phyloP scores from a whole-genome alignment of 306 rosid genomes.

The Benincasa hispida region DNA sequence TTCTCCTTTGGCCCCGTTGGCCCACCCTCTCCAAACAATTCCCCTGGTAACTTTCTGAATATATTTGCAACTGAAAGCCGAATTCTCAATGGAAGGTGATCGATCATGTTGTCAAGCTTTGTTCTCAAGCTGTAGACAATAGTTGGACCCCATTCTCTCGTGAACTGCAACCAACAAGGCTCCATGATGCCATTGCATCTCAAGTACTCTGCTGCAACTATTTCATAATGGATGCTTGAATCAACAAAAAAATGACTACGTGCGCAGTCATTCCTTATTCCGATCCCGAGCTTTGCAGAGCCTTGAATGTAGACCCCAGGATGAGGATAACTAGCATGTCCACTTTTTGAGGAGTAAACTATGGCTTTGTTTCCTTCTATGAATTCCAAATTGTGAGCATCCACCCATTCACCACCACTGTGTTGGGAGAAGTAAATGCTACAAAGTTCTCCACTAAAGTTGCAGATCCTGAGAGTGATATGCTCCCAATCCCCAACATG shows the following conservation, averaged over 20 bases:
- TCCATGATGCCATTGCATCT: slow-evolving; percentile 27
- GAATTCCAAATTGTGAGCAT: slow-evolving; percentile 38
- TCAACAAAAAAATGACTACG: slow-evolving; percentile 23
- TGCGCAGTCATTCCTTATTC: slow-evolving; percentile 39
- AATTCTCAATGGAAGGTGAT: slow-evolving; percentile 19
- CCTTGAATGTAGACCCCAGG: slow-evolving; percentile 43
- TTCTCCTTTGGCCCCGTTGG: slow-evolving; percentile 66
- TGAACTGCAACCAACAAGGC: slow-evolving; percentile 45
- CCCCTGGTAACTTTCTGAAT: slow-evolving; percentile 27
- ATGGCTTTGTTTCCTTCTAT: slow-evolving; percentile 31
- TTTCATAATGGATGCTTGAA: slow-evolving; percentile 31
- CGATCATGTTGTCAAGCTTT: slow-evolving; percentile 28
- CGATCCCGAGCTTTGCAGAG: slow-evolving; percentile 34
- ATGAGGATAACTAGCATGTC: slow-evolving; percentile 45
- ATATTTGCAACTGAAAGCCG: slow-evolving; percentile 16
- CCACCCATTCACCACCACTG: slow-evolving; percentile 48
- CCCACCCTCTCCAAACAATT: slow-evolving; percentile 44
- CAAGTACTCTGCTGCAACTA: slow-evolving; percentile 38
- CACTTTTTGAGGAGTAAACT: slow-evolving; percentile 39
- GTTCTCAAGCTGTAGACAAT: slow-evolving; percentile 33
- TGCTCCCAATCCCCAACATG: slow-evolving; percentile 90
- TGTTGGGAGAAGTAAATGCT: slow-evolving; percentile 46
- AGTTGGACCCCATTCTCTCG: slow-evolving; percentile 53
- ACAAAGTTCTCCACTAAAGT: slow-evolving; percentile 40
- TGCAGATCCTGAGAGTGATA: slow-evolving; percentile 53